Evolutionary conservation across 1,284 basidiomycete genomes (phyloP), one percentile per base, ranked within the genome.

Genomic region (Ganoderma sp.): DNA sequence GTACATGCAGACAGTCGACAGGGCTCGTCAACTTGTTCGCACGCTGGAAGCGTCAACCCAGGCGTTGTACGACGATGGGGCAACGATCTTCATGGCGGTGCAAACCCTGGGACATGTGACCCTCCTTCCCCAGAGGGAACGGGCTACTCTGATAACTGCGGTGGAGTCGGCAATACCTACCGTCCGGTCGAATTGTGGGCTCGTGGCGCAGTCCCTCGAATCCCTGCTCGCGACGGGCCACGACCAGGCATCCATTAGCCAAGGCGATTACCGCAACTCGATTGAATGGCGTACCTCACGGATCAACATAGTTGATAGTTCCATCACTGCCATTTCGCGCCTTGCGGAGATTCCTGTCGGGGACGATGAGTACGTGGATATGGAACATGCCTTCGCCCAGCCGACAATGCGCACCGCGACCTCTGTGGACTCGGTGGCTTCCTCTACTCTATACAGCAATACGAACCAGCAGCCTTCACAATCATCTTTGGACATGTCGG

Each of bases 211-310:
- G 73, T 87, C 86, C 1, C 78, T 92, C 9, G 88, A 91, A 61
- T 83, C 81, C 6, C 80, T 94, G 42, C 78, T 91, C 28, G 79
- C 83, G 0, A 76, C 92, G n/a, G 91, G 90, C 2, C 85, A 87
- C 65, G 87, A 90, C 65, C 91, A 93, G 77, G 88, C 86, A 3
- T 86, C 89, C 22, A 82, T 90, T 61, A 86, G 87, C 25, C 85
- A 87, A 75, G 87, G 85, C 61, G 89, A 91, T 67, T 92, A 92
- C 78, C 87, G 82, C 63, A 88, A 85, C 6, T 90, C 91, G 2
- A 92, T 92, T 65, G 88, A 91, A 66, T 88, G 89, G 88, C 84
- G 91, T 34, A 85, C 88, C 79, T 91, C 90, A 17, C 87, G 90
- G 15, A 79, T 90, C 65, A 90, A 89, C 74, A 81, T 86, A 70